Evolutionary conservation across 257 asterid genomes (phyloP).

Genomic region (Leonotis leonurus): DNA sequence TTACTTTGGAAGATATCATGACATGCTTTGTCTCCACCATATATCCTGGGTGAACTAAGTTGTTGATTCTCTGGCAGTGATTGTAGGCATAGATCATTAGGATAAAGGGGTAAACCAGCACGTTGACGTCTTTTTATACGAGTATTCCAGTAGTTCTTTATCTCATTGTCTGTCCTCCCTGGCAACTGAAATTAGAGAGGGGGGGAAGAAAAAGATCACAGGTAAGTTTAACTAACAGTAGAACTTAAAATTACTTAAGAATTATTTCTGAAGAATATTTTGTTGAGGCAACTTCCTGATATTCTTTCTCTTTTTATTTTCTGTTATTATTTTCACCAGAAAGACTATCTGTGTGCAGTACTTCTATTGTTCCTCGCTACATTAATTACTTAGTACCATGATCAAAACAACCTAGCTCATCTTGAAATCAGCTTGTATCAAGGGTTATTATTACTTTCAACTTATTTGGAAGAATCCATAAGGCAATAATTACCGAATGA

Average conservation of each 20-base stretch:
- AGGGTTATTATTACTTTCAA: too few relatives aligned
- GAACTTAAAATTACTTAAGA: not conserved
- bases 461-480: too few relatives aligned
- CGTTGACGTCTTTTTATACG: constrained; percentile 64
- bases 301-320: too few relatives aligned
- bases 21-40: constrained; percentile 33
- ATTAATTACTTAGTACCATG: too few relatives aligned
- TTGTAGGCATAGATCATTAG: constrained; percentile 39
- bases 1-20: constrained; percentile 31
- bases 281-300: too few relatives aligned
- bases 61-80: constrained; percentile 32
- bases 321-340: too few relatives aligned
- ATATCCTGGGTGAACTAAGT: constrained; percentile 28
- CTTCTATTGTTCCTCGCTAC: too few relatives aligned
- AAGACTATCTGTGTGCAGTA: too few relatives aligned
- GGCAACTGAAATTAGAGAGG: constrained; percentile 45
- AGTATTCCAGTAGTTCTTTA: constrained; percentile 66
- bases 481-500: too few relatives aligned
- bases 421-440: too few relatives aligned
- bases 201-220: not conserved
- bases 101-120: constrained; percentile 61
- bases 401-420: too few relatives aligned
- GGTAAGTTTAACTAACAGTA: not conserved
- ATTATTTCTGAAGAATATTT: too few relatives aligned
- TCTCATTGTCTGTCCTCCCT: constrained; percentile 67